Percentiles rank a stretch among this genome's conserved stretches.
phyloP scores from a whole-genome alignment of 2,329 filamentous ascomycete species.

The Neonectria coccinea region DNA sequence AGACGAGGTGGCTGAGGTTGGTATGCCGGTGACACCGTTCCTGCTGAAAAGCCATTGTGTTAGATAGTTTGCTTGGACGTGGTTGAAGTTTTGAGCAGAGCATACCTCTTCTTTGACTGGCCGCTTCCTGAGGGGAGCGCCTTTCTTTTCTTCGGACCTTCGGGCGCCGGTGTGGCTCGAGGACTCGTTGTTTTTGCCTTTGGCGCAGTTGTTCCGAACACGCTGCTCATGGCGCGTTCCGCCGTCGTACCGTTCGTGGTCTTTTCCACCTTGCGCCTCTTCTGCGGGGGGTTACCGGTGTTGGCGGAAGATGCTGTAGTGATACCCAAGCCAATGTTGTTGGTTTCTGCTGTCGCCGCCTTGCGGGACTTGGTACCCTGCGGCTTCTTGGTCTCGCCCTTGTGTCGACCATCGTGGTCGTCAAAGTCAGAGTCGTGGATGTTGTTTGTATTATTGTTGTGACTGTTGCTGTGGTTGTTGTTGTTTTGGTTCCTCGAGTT shows the following conservation, averaged over 20 bases:
- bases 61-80: conserved; percentile 21
- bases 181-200: conserved; percentile 74
- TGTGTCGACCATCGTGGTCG: conserved; percentile 68
- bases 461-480: conserved; percentile 63
- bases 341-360: conserved; percentile 64
- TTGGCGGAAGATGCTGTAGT: conserved; percentile 65
- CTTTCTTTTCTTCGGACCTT: conserved; percentile 79
- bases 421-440: conserved; percentile 81
- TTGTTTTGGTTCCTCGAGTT: conserved; percentile 70
- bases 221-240: conserved; percentile 76
- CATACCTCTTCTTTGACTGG: conserved; percentile 83
- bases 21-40: conserved; percentile 63
- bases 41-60: conserved; percentile 44
- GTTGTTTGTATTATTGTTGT: conserved; percentile 35
- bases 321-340: conserved; percentile 73
- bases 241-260: conserved; percentile 63
- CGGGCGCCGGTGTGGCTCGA: conserved; percentile 74
- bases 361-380: conserved; percentile 74
- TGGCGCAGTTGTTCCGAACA: conserved; percentile 61
- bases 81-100: conserved; percentile 27
- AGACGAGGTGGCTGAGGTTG: conserved; percentile 80
- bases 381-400: conserved; percentile 70
- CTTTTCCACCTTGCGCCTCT: conserved; percentile 87
- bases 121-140: conserved; percentile 73
- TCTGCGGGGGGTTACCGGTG: conserved; percentile 70